A percentile compares a stretch with the other conserved stretches of the same genome.
phyloP scores from a whole-genome alignment of 108 stramenopile genomes.

The Parietichytrium sp. region DNA sequence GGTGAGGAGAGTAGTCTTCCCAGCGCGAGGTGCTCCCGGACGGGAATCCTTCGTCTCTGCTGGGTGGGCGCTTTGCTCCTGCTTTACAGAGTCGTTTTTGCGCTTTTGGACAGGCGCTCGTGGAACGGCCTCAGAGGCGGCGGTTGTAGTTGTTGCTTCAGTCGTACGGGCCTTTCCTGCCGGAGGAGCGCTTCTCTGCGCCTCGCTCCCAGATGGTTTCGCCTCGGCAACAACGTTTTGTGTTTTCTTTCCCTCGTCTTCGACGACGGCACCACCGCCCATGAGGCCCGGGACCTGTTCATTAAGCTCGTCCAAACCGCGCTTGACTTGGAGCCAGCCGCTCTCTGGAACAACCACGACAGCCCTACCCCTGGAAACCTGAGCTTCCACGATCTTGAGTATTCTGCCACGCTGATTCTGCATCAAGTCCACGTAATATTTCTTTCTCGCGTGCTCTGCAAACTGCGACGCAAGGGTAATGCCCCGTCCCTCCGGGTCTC shows the following conservation, averaged over 20 bases:
- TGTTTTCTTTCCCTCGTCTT: neutral
- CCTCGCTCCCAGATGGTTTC: neutral
- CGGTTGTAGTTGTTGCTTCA: neutral
- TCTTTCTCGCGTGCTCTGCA: neutral
- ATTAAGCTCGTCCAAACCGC: neutral
- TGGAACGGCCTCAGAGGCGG: neutral
- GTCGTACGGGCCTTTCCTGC: neutral
- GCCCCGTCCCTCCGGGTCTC: neutral
- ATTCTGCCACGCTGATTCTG: neutral
- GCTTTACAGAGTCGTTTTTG: neutral
- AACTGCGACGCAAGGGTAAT: neutral
- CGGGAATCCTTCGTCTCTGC: neutral
- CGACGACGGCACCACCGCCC: neutral
- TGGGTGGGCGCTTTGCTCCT: neutral
- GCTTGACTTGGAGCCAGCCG: constrained; percentile 5
- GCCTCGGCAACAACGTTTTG: neutral
- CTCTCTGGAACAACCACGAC: neutral
- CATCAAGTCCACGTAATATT: constrained; percentile 14
- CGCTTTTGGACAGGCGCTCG: neutral
- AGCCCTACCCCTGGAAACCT: neutral
- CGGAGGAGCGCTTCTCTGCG: neutral
- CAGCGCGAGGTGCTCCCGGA: neutral
- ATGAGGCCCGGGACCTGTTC: neutral
- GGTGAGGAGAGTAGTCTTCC: neutral
- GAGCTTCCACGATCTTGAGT: neutral